These are phyloP conservation scores for Hyphodiscus hymeniophilus DNA, from an alignment of 495 filamentous ascomycete genomes.

Conservation along the genomic window DNA sequence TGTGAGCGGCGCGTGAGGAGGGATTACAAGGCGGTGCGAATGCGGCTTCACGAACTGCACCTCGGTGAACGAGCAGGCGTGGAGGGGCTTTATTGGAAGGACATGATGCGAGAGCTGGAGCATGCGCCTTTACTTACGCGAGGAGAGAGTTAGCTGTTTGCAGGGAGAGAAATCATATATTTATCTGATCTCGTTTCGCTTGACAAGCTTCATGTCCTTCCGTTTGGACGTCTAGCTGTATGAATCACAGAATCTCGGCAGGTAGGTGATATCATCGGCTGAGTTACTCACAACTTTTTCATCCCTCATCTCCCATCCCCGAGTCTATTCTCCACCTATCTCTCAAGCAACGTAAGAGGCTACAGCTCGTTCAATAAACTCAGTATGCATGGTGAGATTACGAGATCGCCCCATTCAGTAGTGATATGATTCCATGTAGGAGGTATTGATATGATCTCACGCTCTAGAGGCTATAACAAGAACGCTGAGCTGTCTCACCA, in stretches of 20 bases:
- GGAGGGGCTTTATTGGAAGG: conserved; percentile 12
- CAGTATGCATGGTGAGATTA: conserved; percentile 3
- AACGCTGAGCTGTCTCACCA: conserved; percentile 2
- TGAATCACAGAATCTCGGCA: conserved; percentile 4
- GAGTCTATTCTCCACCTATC: not conserved
- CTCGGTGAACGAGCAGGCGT: conserved; percentile 9
- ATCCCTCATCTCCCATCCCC: not conserved
- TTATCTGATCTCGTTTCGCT: conserved; percentile 1
- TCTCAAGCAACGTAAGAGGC: not conserved
- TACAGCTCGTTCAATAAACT: conserved; percentile 1
- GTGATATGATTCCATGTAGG: conserved; percentile 4
- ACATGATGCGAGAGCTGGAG: conserved; percentile 12
- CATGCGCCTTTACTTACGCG: conserved; percentile 6
- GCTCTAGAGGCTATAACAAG: conserved; percentile 6
- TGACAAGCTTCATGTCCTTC: conserved; percentile 5
- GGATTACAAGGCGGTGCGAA: conserved; percentile 10
- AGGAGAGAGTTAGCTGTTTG: conserved; percentile 3
- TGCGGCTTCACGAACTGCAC: conserved; percentile 10
- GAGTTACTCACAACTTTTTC: conserved; percentile 2
- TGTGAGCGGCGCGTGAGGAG: conserved; percentile 10
- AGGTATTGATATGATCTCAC: conserved; percentile 3
- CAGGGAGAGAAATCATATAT: conserved; percentile 3
- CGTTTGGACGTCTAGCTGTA: not conserved
- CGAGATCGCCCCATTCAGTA: not conserved
- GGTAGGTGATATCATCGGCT: conserved; percentile 4